Percentiles rank a stretch among this genome's conserved stretches.
These are phyloP conservation scores for Fistulinella prunicolor DNA, from an alignment of 768 basidiomycete species.

Conservation along the genomic window DNA sequence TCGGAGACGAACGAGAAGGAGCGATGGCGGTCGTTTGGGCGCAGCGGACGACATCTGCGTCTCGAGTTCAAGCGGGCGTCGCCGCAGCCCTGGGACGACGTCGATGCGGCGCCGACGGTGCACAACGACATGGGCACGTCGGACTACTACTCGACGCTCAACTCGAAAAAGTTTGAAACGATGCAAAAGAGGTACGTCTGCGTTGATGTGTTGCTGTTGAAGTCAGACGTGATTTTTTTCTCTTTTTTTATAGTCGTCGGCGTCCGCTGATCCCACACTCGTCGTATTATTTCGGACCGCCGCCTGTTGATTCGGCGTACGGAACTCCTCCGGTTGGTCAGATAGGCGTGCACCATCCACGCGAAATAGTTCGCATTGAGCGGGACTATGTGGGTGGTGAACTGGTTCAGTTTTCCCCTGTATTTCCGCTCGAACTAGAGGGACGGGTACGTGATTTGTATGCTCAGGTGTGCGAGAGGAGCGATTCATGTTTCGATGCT, in stretches of 20 bases:
- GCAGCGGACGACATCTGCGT: conserved; percentile 43
- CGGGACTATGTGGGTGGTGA: conserved; percentile 92
- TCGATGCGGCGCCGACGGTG: conserved; percentile 47
- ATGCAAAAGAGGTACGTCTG: conserved; percentile 44
- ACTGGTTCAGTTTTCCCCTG: conserved; percentile 82
- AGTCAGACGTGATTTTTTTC: conserved; percentile 20
- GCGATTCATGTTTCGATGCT: not conserved
- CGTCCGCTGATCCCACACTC: conserved; percentile 69
- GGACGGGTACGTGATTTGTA: conserved; percentile 73
- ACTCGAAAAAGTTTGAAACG: conserved; percentile 42
- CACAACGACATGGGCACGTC: conserved; percentile 31
- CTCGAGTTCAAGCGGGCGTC: conserved; percentile 50
- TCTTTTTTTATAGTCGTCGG: conserved; percentile 25
- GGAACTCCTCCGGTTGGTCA: conserved; percentile 79
- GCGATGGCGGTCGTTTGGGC: conserved; percentile 23
- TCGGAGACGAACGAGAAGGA: conserved; percentile 27
- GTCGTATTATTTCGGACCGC: conserved; percentile 82
- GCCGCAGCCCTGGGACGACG: conserved; percentile 66
- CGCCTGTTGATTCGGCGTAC: conserved; percentile 71
- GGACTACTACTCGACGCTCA: conserved; percentile 43
- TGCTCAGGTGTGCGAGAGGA: not conserved
- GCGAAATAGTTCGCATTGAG: conserved; percentile 90
- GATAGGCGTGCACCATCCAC: conserved; percentile 85
- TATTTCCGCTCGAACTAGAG: conserved; percentile 90
- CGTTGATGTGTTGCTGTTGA: not conserved